Evolutionary conservation across 2,329 filamentous ascomycete genomes (phyloP), one percentile per base, ranked within the genome.

Genomic region (Alternaria incomplexa): DNA sequence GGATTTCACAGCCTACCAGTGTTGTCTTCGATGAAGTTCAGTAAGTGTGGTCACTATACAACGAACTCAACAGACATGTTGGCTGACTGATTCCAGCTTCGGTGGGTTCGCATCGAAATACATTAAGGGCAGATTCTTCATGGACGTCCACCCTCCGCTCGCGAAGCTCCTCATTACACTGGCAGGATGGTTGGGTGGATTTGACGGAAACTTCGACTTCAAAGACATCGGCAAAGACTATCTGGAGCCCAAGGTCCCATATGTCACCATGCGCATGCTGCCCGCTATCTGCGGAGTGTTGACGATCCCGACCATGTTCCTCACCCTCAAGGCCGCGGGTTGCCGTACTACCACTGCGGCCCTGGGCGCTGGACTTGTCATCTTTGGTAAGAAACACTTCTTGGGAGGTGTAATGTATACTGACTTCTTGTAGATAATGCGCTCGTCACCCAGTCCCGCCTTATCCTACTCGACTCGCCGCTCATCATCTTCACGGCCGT

Each of bases 181-280:
- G 64, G 93, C 94, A 67, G 96, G 95, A 72, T 99, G 92, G 90
- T 82, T 97, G 67, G 96, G 94, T 74, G 96, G 96, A 57, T 99
- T 98, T 80, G 88, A 97, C 77, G 96, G 96, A 68, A 87, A 93
- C 67, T 99, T 99, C 79, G 96, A 98, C 81, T 99, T 99, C 86
- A 99, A 98, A 85, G 94, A 99, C 73, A 99, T 99, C 82, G 96
- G 96, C 81, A 97, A 98, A 84, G 96, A 99, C 81, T 99, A 99
- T 79, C 80, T 98, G 67, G 96, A 97, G 83, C 93, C 96, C 4
- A 89, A 90, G 56, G 96, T 99, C 58, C 96, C 96, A 46, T 99
- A 99, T 81, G 96, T 99, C 59, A 92, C 96, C 59, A 99, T 99
- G 96, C 91, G 96, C 79, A 82, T 98, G 82, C 89, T 97, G 70